Conservation (phyloP, 257 asterid genomes). For the Nicotiana paniculata region DNA sequence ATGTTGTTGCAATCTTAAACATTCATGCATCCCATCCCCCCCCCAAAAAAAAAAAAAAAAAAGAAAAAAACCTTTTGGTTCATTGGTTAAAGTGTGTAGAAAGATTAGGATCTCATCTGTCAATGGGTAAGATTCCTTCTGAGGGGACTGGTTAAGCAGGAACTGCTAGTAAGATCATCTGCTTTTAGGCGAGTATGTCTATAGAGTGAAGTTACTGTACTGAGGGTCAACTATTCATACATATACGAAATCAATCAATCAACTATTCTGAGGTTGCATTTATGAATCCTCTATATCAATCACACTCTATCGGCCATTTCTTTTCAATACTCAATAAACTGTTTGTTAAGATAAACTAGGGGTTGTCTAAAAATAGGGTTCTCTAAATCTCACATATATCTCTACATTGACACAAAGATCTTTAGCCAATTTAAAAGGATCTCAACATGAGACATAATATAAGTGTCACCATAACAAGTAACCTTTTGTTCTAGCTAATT, state of each 20-base stretch:
- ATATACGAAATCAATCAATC: not conserved
- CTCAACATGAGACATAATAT: not conserved
- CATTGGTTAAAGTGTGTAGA: not conserved
- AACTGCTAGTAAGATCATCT: not conserved
- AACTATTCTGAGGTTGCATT: not conserved
- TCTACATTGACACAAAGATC: not conserved
- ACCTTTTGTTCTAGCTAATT: not conserved
- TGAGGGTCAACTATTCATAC: not conserved
- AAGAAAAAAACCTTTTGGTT: not conserved
- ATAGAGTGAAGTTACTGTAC: not conserved
- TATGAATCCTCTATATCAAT: not conserved
- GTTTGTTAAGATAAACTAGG: not conserved
- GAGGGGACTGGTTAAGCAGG: not conserved
- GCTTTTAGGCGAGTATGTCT: not conserved
- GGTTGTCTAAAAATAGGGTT: not conserved
- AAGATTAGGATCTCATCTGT: not conserved
- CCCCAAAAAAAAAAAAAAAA: too few relatives aligned
- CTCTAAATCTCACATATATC: not conserved
- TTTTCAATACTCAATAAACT: not conserved
- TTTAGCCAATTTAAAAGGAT: not conserved
- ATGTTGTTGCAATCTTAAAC: not conserved
- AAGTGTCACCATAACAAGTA: not conserved
- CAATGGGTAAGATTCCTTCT: not conserved
- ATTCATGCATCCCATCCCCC: too few relatives aligned
- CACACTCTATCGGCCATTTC: not conserved